phyloP scores from a whole-genome alignment of 2,329 filamentous ascomycete genomes.

The Colletotrichum sojae region DNA sequence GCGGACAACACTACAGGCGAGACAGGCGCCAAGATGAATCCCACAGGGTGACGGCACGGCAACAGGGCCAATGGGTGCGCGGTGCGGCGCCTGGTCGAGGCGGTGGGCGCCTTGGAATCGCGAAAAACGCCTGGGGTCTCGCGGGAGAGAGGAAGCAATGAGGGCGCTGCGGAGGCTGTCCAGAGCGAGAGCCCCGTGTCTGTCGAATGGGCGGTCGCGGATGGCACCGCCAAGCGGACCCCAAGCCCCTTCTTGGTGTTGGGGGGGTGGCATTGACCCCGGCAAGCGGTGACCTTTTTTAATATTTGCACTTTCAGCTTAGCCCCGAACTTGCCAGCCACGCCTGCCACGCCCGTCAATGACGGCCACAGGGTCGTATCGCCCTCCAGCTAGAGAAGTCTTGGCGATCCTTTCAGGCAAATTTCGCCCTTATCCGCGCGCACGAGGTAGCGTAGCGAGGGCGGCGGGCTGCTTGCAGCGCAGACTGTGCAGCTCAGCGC shows the following conservation, averaged over 20 bases:
- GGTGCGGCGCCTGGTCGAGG: not conserved
- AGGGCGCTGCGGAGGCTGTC: slow-evolving; percentile 14
- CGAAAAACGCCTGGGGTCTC: not conserved
- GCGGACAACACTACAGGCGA: not conserved
- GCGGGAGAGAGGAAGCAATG: slow-evolving; percentile 12
- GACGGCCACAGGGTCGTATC: slow-evolving; percentile 31
- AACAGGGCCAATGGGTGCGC: slow-evolving; percentile 11
- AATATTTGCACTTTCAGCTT: slow-evolving; percentile 34
- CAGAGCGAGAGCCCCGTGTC: not conserved
- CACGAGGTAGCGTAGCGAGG: not conserved
- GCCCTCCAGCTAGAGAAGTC: slow-evolving; percentile 22
- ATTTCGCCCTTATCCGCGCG: slow-evolving; percentile 11
- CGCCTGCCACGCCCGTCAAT: not conserved
- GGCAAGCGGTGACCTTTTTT: slow-evolving; percentile 18
- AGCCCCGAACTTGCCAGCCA: slow-evolving; percentile 11
- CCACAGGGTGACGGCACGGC: slow-evolving; percentile 4
- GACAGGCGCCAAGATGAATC: slow-evolving; percentile 4
- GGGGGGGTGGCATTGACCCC: slow-evolving; percentile 15
- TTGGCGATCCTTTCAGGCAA: slow-evolving; percentile 34
- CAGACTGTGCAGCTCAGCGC: not conserved
- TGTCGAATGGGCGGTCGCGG: slow-evolving; percentile 19
- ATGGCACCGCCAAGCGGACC: slow-evolving; percentile 19
- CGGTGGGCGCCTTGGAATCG: slow-evolving; percentile 13
- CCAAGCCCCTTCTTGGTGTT: slow-evolving; percentile 15
- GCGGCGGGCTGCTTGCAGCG: not conserved